Conservation (phyloP, 192 early-diverging fungal species). For the Linderina pennispora region DNA sequence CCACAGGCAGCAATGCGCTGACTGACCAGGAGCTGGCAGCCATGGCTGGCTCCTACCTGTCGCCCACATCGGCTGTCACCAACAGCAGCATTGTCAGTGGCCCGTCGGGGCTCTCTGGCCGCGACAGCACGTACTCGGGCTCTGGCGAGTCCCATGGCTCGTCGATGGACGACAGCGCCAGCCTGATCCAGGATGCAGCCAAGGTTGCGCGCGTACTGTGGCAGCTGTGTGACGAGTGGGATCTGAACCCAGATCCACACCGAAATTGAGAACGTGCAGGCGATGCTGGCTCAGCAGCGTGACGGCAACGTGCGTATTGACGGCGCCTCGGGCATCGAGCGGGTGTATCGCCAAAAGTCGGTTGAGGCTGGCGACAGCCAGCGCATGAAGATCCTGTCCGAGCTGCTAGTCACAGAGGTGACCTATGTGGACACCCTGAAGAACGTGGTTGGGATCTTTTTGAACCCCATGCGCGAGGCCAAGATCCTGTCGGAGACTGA, state of each 20-base stretch:
- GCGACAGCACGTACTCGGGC: slow-evolving; percentile 13
- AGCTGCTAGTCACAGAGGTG: slow-evolving; percentile 78
- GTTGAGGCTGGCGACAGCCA: slow-evolving; percentile 28
- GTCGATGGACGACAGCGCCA: slow-evolving; percentile 12
- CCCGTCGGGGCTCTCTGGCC: slow-evolving; percentile 1
- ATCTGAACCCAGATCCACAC: slow-evolving; percentile 31
- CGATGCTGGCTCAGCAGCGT: slow-evolving; percentile 18
- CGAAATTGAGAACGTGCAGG: slow-evolving; percentile 14
- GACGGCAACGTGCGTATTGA: slow-evolving; percentile 15
- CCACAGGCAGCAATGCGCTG: slow-evolving; percentile 2
- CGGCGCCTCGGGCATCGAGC: slow-evolving; percentile 11
- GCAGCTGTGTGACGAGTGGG: slow-evolving; percentile 47
- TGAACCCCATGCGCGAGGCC: slow-evolving; percentile 48
- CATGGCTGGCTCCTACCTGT: slow-evolving; percentile 1
- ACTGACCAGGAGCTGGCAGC: slow-evolving; percentile 1
- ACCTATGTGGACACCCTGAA: slow-evolving; percentile 82
- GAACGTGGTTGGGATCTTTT: slow-evolving; percentile 63
- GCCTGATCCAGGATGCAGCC: slow-evolving; percentile 17
- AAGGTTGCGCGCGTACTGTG: slow-evolving; percentile 29
- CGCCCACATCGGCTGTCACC: too few species aligned
- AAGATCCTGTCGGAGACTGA: slow-evolving; percentile 53
- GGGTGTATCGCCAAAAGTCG: slow-evolving; percentile 22
- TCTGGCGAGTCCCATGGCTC: slow-evolving; percentile 17
- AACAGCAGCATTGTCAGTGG: slow-evolving; percentile 1
- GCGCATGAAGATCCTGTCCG: slow-evolving; percentile 63